Percentiles rank a stretch among this genome's conserved stretches.
Conservation (phyloP, 306 rosid species). For the Canavalia ensiformis region DNA sequence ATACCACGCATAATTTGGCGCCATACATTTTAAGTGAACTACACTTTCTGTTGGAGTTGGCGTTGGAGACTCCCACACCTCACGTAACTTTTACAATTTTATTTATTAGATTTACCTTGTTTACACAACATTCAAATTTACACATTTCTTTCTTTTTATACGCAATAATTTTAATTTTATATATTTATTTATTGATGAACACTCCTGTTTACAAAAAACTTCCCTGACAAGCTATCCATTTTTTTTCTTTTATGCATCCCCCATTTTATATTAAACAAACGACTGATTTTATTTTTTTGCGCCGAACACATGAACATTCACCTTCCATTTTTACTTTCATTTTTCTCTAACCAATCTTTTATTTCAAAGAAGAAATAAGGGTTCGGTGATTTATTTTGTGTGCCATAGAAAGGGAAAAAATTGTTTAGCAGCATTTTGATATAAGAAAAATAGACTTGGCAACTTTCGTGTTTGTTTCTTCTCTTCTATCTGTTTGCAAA, state of each 20-base stretch:
- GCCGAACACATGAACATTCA: neutral
- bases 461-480: neutral
- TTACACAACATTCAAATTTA: neutral
- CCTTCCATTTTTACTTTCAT: neutral
- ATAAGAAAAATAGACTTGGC: neutral
- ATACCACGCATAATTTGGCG: constrained; percentile 57
- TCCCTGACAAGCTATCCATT: neutral
- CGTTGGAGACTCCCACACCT: neutral
- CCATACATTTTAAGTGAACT: constrained; percentile 42
- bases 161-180: neutral
- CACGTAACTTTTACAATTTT: neutral
- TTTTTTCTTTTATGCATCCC: neutral
- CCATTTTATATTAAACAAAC: neutral
- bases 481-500: neutral
- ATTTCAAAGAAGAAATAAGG: neutral
- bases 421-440: neutral
- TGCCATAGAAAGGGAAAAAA: neutral
- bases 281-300: neutral
- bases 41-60: neutral
- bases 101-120: neutral
- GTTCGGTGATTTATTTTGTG: neutral
- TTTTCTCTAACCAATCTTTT: neutral
- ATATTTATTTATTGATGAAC: neutral
- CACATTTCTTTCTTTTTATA: neutral
- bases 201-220: neutral